phyloP scores from a whole-genome alignment of 1,284 basidiomycete genomes.

The Sanghuangporus weigelae region DNA sequence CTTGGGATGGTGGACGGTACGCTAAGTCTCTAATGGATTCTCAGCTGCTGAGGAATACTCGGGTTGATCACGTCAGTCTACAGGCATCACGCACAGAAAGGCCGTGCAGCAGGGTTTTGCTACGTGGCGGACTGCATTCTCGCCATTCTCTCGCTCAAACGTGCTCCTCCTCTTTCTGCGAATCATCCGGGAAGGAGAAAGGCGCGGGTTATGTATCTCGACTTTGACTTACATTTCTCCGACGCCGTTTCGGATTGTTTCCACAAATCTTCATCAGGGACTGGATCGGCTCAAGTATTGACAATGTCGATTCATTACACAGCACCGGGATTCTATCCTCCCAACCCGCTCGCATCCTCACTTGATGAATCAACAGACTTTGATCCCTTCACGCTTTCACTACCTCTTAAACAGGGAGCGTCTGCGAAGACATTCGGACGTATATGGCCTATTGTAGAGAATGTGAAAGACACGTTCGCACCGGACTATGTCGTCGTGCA shows the following conservation, averaged over 20 bases:
- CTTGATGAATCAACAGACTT: constrained; percentile 35
- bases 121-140: constrained; percentile 90
- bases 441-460: constrained; percentile 61
- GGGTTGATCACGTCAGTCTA: neutral
- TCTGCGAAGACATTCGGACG: constrained; percentile 54
- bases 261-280: constrained; percentile 33
- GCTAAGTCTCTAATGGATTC: constrained; percentile 15
- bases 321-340: constrained; percentile 80
- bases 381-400: constrained; percentile 73
- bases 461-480: constrained; percentile 53
- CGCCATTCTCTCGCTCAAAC: constrained; percentile 61
- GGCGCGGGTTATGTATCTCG: constrained; percentile 81
- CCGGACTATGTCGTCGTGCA: constrained; percentile 83
- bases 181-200: constrained; percentile 31
- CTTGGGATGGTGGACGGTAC: constrained; percentile 81
- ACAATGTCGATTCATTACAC: constrained; percentile 85
- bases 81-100: constrained; percentile 75
- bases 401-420: constrained; percentile 69
- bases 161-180: constrained; percentile 18
- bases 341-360: constrained; percentile 49
- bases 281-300: constrained; percentile 49
- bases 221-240: constrained; percentile 88
- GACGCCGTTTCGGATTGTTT: constrained; percentile 86
- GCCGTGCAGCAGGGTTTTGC: constrained; percentile 83
- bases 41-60: neutral